Conservation (phyloP, 371 early-diverging fungal genomes). For the Syncephalastrum racemosum region DNA sequence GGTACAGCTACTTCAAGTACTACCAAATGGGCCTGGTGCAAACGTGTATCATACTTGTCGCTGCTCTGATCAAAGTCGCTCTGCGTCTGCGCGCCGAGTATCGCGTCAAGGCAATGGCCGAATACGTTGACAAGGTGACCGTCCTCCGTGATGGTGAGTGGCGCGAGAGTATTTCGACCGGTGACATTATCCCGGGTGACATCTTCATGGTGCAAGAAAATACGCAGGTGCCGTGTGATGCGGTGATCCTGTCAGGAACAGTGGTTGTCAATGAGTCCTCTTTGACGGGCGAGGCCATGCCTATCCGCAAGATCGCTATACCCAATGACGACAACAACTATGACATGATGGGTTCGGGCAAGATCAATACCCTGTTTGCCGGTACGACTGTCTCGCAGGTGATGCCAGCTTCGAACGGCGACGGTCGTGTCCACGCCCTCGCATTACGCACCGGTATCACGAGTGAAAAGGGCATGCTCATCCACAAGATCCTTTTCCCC, state of each 20-base stretch:
- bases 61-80: constrained; percentile 65
- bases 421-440: constrained; percentile 38
- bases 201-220: constrained; percentile 37
- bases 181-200: constrained; percentile 69
- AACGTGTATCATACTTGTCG: constrained; percentile 60
- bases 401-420: constrained; percentile 12
- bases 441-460: constrained; percentile 73
- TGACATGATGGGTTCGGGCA: constrained; percentile 35
- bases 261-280: constrained; percentile 80
- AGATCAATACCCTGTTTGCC: constrained; percentile 59
- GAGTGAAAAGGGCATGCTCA: constrained; percentile 75
- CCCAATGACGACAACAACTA: constrained; percentile 43
- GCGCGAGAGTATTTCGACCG: constrained; percentile 41
- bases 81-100: constrained; percentile 57
- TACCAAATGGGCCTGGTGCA: constrained; percentile 72
- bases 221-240: constrained; percentile 60
- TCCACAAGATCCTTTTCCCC: constrained; percentile 78
- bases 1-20: constrained; percentile 56
- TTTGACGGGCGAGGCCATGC: constrained; percentile 80
- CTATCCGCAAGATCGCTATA: constrained; percentile 77
- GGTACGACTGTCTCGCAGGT: constrained; percentile 63
- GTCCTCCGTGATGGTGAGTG: constrained; percentile 64
- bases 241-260: constrained; percentile 67
- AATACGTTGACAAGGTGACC: constrained; percentile 36
- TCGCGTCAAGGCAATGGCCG: constrained; percentile 64